Evolutionary conservation across 352 stramenopile genomes (phyloP), one percentile per base, ranked within the genome.

Genomic region (Phytopythium delawarense): DNA sequence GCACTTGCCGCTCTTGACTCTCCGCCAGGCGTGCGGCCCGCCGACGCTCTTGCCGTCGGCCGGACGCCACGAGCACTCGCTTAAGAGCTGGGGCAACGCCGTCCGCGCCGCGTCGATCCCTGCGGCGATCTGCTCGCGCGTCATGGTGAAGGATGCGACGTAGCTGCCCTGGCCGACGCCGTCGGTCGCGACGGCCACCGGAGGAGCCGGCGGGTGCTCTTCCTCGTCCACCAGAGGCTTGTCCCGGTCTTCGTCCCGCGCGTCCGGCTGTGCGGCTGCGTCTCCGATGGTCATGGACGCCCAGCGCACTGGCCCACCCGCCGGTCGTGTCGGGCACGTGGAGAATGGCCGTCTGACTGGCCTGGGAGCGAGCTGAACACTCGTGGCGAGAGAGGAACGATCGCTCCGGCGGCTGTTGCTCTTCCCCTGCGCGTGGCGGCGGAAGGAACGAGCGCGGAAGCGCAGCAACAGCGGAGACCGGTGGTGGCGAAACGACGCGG

Each of bases 71-170:
- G 71, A 62, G 51, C 73, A 84, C 45, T 79, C 75, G 1, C 37
- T 54, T 50, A 87, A 59, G 30, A 87, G 63, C 40, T 67, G 44
- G 20, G 53, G 42, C 20, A 87, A 62, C 13, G 71, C 62, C 45
- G 63, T 59, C 9, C 63, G 63, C 16, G 71, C 63, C 28, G 64
- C 25, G 34, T 77, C 63, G 28, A 76, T 57, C 28, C 64, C 63
- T 21, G 66, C 30, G 4, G 62, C 57, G 45, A 84, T 72, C 60
- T 88, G 70, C 20, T 87, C 69, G 39, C 70, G 63, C 40, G 71
- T 68, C 71, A 89, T 74, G 21, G 69, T 69, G 57, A 87, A 86
- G 7, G 76, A 66, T 37, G 76, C 64, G 39, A 88, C 73, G 59
- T 87, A 85, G 53, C 66, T 71, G 45, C 70, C 75, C 67, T 83